Evolutionary conservation across 257 asterid genomes (phyloP), one percentile per base, ranked within the genome.

Genomic region (Primulina tabacum): DNA sequence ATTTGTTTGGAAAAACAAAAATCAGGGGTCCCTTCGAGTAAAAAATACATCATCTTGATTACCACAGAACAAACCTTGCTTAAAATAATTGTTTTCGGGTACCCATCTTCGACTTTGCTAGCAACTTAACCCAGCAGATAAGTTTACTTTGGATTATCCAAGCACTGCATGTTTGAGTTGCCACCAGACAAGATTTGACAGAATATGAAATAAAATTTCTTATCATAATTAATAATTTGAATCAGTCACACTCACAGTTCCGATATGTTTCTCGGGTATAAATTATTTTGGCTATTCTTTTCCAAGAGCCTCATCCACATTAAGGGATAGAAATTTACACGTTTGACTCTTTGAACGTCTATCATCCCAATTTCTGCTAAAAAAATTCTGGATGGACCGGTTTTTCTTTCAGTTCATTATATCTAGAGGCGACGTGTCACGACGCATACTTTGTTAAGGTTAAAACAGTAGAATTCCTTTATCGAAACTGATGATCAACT

Each of bases 111-210:
- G 57, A 50, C 7, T 50, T 50, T 50, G 20, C 57, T 50, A 40
- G 29, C 60, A 37, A 60, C 66, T 33, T 50, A 58, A 40, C 38
- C 20, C 37, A 7, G 50, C 60, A 56, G 53, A 5, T 34, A 40
- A 60, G 17, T 40, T 77, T 64, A 62, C 64, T 40, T 69, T 37
- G 71, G 77, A 67, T 68, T 59, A 47, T 47, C 74, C 71, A 63
- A 80, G 72, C 53, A 67, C 65, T 55, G 47, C 68, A 57, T 59
- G 73, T 47, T 33, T 26, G 71, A 62, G 62, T 73, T 30, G 64
- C 67, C 64, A 64, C 26, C 64, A 72, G 80, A 69, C 81, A 72
- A 56, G 81, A 81, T 69, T 68, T 68, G 85, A 77, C 77, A 53
- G 34, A 26, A 66, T 14, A 71, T 62, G 76, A 56, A 53, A 33